phyloP scores from a whole-genome alignment of 2,329 filamentous ascomycete genomes.

The Madurella mycetomatis region DNA sequence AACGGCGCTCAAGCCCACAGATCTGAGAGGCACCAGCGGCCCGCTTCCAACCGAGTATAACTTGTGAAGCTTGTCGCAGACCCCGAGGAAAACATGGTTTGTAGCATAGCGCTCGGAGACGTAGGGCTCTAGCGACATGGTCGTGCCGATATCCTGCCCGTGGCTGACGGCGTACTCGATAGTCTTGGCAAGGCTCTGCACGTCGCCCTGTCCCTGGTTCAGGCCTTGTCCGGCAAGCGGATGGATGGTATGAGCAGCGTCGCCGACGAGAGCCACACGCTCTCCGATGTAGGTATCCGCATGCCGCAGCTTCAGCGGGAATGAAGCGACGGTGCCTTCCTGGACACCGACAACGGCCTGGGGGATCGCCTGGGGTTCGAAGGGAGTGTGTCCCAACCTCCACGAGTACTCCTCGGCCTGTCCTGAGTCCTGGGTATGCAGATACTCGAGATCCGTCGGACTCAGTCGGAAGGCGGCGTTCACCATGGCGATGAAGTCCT shows the following conservation, averaged over 20 bases:
- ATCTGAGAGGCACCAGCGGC: constrained; percentile 74
- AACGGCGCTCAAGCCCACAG: constrained; percentile 70
- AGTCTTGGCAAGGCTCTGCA: constrained; percentile 68
- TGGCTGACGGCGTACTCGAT: constrained; percentile 74
- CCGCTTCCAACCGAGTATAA: constrained; percentile 78
- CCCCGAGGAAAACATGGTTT: constrained; percentile 75
- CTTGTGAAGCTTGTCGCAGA: constrained; percentile 88
- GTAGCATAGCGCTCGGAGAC: constrained; percentile 73
- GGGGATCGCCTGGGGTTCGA: constrained; percentile 54
- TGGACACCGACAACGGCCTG: constrained; percentile 67
- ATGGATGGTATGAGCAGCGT: constrained; percentile 93
- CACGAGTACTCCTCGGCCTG: constrained; percentile 78
- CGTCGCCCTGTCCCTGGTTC: constrained; percentile 88
- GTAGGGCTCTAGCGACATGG: constrained; percentile 76
- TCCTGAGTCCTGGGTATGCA: constrained; percentile 59
- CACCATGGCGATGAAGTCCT: constrained; percentile 79
- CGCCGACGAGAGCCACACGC: constrained; percentile 85
- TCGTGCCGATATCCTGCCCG: constrained; percentile 80
- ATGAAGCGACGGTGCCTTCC: constrained; percentile 75
- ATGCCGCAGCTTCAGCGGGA: constrained; percentile 86
- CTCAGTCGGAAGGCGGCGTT: constrained; percentile 88
- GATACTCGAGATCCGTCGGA: constrained; percentile 74
- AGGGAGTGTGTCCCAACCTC: constrained; percentile 67
- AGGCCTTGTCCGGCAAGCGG: constrained; percentile 91
- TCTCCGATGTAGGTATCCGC: constrained; percentile 91